Percentiles rank a stretch among this genome's conserved stretches.
These are phyloP conservation scores for Fraxinus velutina DNA, from an alignment of 305 asterid genomes.

Conservation along the genomic window DNA sequence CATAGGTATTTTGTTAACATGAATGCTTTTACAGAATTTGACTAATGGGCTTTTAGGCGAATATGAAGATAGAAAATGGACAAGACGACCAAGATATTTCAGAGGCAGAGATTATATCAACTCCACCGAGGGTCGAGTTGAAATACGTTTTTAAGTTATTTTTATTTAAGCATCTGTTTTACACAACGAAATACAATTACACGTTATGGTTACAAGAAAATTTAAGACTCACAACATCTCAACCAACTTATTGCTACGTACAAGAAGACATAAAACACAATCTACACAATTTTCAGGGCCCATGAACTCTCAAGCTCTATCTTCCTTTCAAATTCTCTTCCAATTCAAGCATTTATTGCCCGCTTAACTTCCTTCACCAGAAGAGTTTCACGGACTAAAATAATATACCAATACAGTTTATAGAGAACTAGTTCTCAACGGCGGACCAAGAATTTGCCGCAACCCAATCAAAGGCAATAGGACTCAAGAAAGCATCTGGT, in stretches of 20 bases:
- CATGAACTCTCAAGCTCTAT: not conserved
- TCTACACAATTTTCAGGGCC: not conserved
- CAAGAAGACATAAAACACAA: not conserved
- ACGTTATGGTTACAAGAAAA: not conserved
- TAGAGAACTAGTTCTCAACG: not conserved
- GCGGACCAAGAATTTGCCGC: not conserved
- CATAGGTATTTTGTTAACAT: not conserved
- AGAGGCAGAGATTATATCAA: not conserved
- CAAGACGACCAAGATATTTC: not conserved
- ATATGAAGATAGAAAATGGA: not conserved
- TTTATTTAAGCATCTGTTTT: not conserved
- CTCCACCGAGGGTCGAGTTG: not conserved
- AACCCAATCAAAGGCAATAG: constrained; percentile 30
- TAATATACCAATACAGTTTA: not conserved
- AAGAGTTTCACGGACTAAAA: not conserved
- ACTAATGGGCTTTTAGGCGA: not conserved
- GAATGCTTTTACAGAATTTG: not conserved
- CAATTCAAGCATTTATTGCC: not conserved
- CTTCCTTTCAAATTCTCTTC: not conserved
- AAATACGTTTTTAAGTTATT: not conserved
- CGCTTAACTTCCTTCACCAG: not conserved
- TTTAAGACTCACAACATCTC: not conserved
- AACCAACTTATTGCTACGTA: not conserved
- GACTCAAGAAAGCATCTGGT: constrained; percentile 88
- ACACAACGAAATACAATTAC: not conserved